phyloP scores from a whole-genome alignment of 805 yeast genomes.

The Saturnispora hagleri region DNA sequence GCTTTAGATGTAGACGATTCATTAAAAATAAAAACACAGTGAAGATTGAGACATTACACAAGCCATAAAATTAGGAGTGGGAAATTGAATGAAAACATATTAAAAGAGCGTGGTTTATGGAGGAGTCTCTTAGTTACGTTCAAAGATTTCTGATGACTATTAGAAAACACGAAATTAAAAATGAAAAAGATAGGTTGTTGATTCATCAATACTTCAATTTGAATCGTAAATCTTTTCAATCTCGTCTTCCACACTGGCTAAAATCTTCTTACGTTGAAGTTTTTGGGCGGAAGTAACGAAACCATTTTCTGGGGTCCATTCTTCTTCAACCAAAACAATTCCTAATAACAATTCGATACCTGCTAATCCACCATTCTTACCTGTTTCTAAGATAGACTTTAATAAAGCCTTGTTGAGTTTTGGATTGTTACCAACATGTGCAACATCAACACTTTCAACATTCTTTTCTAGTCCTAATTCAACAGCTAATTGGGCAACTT shows the following conservation, averaged over 20 bases:
- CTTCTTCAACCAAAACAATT: conserved; percentile 70
- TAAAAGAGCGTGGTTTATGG: background rate
- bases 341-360: conserved; percentile 84
- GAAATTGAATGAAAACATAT: background rate
- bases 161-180: background rate
- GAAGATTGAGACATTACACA: background rate
- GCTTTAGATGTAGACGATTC: background rate
- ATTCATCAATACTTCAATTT: background rate
- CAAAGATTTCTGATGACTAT: background rate
- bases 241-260: conserved; percentile 53
- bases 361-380: conserved; percentile 65
- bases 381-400: conserved; percentile 61
- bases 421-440: conserved; percentile 45
- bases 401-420: conserved; percentile 47
- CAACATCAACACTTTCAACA: conserved; percentile 31
- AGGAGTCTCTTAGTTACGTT: background rate
- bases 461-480: conserved; percentile 42
- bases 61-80: background rate
- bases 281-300: conserved; percentile 93
- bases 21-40: background rate
- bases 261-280: conserved; percentile 85
- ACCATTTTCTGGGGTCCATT: conserved; percentile 97
- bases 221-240: conserved; percentile 56
- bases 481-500: conserved; percentile 51
- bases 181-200: background rate